phyloP scores from a whole-genome alignment of 1,284 basidiomycete genomes.

The Sporisorium graminicola region DNA sequence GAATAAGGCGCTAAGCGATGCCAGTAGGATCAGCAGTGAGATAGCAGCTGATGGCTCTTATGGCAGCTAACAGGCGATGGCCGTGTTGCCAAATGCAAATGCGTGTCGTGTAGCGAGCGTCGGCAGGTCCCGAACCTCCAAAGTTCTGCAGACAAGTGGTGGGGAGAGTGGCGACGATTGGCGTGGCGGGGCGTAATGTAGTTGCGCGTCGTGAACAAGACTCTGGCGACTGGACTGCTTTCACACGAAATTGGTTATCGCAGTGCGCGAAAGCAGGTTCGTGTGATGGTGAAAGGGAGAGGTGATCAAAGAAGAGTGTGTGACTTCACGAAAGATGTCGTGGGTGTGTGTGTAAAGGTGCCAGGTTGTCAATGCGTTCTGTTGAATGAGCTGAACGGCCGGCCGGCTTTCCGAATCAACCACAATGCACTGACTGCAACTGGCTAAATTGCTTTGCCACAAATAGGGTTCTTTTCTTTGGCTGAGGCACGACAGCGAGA shows the following conservation, averaged over 20 bases:
- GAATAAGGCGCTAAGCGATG: too few relatives aligned
- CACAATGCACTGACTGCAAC: not conserved
- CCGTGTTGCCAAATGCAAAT: not conserved
- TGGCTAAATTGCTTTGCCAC: not conserved
- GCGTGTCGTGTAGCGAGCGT: not conserved
- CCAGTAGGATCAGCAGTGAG: too few relatives aligned
- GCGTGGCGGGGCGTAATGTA: not conserved
- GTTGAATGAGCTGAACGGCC: too few relatives aligned
- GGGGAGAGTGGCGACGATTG: not conserved
- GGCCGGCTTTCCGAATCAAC: not conserved
- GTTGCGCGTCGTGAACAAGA: not conserved
- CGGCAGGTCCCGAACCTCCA: not conserved
- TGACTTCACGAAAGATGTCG: not conserved
- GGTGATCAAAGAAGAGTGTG: not conserved
- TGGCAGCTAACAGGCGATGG: not conserved
- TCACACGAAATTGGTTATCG: too few relatives aligned
- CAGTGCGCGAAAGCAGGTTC: not conserved
- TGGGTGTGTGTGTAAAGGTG: not conserved
- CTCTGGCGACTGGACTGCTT: not conserved
- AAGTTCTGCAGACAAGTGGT: not conserved
- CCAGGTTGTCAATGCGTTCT: too few relatives aligned
- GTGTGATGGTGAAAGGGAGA: not conserved
- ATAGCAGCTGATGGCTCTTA: not conserved
- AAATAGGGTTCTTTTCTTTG: not conserved
- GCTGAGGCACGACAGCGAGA: not conserved